Conservation (phyloP, 2,329 filamentous ascomycete genomes). For the Knufia petricola region DNA sequence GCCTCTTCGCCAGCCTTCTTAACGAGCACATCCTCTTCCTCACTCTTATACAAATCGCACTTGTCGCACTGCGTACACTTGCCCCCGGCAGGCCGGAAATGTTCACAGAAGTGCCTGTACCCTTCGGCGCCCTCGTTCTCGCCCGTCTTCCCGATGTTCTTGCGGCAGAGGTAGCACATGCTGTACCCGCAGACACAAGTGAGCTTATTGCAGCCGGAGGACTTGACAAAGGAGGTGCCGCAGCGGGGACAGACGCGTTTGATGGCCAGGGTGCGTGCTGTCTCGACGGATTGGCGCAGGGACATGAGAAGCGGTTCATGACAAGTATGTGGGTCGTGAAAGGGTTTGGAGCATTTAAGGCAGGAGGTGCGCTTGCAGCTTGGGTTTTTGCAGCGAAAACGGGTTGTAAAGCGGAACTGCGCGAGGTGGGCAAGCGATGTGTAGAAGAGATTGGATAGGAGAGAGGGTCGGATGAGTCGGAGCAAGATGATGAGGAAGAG, state of each 20-base stretch:
- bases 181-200: slow-evolving; percentile 92
- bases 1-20: slow-evolving; percentile 60
- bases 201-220: slow-evolving; percentile 90
- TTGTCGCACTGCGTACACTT: slow-evolving; percentile 69
- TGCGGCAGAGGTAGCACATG: slow-evolving; percentile 96
- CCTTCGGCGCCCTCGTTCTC: slow-evolving; percentile 45
- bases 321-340: slow-evolving; percentile 83
- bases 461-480: slow-evolving; percentile 41
- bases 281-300: slow-evolving; percentile 79
- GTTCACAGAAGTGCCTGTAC: slow-evolving; percentile 91
- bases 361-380: slow-evolving; percentile 64
- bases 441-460: slow-evolving; percentile 43
- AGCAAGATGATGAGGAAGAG: slow-evolving; percentile 44
- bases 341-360: slow-evolving; percentile 68
- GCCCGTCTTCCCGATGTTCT: slow-evolving; percentile 29
- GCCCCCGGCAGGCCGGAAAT: slow-evolving; percentile 73
- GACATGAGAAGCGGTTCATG: slow-evolving; percentile 74
- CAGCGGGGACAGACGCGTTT: slow-evolving; percentile 92
- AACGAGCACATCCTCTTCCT: slow-evolving; percentile 62
- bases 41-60: slow-evolving; percentile 64
- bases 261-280: slow-evolving; percentile 84
- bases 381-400: slow-evolving; percentile 66
- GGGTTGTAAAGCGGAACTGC: slow-evolving; percentile 60
- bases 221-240: slow-evolving; percentile 86
- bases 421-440: slow-evolving; percentile 57